These are phyloP conservation scores for Phlebopus sp. DNA, from an alignment of 1,284 basidiomycete genomes.

Conservation along the genomic window DNA sequence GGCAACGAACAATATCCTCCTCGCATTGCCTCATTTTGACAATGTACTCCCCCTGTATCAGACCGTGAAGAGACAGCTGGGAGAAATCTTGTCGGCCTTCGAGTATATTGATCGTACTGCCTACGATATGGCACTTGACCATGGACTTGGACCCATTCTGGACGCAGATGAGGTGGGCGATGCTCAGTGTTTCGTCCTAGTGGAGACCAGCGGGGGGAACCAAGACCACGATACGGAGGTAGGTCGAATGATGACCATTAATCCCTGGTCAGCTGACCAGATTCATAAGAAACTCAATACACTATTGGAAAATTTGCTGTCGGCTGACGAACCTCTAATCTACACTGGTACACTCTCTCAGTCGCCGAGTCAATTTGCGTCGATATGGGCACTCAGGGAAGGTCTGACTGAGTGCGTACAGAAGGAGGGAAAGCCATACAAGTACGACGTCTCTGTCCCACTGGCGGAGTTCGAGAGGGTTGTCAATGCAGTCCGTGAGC, in stretches of 20 bases:
- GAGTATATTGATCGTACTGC: constrained; percentile 93
- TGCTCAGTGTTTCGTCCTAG: constrained; percentile 85
- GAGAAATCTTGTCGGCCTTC: constrained; percentile 97
- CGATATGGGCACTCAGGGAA: constrained; percentile 94
- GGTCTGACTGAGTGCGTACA: constrained; percentile 90
- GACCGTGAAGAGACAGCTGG: constrained; percentile 72
- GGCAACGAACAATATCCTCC: constrained; percentile 76
- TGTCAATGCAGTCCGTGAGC: constrained; percentile 79
- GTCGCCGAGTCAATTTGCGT: constrained; percentile 85
- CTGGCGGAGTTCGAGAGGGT: constrained; percentile 87
- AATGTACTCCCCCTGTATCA: constrained; percentile 72
- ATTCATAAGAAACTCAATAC: constrained; percentile 76
- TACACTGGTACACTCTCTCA: constrained; percentile 93
- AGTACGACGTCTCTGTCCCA: constrained; percentile 96
- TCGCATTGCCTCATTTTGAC: constrained; percentile 72
- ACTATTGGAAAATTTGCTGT: constrained; percentile 81
- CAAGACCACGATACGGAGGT: constrained; percentile 96
- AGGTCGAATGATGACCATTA: constrained; percentile 12
- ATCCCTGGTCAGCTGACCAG: constrained; percentile 12
- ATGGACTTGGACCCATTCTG: constrained; percentile 67
- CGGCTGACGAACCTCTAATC: constrained; percentile 72
- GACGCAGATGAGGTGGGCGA: constrained; percentile 68
- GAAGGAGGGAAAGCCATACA: constrained; percentile 95
- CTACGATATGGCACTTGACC: constrained; percentile 82
- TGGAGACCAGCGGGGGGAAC: constrained; percentile 95